These are phyloP conservation scores for Solanum sejunctum DNA, from an alignment of 257 asterid species.

Conservation along the genomic window DNA sequence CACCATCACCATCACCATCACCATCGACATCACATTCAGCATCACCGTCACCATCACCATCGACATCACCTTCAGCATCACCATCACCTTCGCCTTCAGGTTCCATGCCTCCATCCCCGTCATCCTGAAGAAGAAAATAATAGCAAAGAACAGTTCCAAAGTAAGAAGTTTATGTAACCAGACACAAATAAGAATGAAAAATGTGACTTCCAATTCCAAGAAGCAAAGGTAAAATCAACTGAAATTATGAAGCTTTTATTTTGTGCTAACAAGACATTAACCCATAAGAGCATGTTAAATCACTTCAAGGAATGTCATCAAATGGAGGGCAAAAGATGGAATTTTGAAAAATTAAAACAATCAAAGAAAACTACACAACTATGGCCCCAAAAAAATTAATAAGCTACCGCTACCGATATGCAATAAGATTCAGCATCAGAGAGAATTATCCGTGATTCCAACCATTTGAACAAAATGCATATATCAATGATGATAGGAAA, in stretches of 20 bases:
- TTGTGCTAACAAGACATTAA: background rate
- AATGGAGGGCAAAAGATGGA: background rate
- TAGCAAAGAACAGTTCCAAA: background rate
- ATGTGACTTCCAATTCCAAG: background rate
- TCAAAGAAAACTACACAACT: background rate
- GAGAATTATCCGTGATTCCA: background rate
- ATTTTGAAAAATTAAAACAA: background rate
- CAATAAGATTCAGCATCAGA: background rate
- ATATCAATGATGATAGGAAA: background rate
- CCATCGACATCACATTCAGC: slow-evolving; percentile 17
- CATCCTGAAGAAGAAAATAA: background rate
- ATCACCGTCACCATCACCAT: slow-evolving; percentile 33
- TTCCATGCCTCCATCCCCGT: slow-evolving; percentile 65
- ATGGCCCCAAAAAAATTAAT: background rate
- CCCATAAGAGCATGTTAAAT: background rate
- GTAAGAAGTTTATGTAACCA: background rate
- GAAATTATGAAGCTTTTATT: background rate
- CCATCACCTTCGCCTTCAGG: slow-evolving; percentile 47
- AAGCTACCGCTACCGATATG: background rate
- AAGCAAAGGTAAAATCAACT: background rate
- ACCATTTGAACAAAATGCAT: background rate
- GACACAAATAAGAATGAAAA: background rate
- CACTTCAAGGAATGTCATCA: background rate
- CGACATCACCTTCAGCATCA: slow-evolving; percentile 53
- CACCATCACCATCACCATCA: slow-evolving; percentile 36